Base-by-base conservation (phyloP, 2,329 filamentous ascomycete species). In the Botrytis pseudocinerea region DNA sequence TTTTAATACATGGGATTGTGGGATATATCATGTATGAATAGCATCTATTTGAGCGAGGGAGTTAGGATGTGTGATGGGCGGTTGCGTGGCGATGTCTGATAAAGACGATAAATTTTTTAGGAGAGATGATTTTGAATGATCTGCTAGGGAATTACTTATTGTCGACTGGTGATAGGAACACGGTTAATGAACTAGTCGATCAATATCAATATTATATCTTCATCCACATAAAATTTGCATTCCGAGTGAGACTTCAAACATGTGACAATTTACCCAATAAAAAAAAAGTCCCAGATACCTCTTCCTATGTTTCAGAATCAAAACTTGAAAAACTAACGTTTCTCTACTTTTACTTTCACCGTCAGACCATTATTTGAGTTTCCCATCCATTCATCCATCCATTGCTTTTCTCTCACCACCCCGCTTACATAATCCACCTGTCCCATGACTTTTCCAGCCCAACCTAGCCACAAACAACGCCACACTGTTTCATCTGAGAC, bases 131-230 rank as follows among this genome's bases (percentile, higher is more conserved):
- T 5, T n/a, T 42, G 32, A 35, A 12, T 32, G 25, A 38, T 38
- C n/a, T 12, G 51, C n/a, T 48, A 51, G 20, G 44, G 25, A 48
- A 2, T 38, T 8, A 54, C 12, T 16, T 12, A 22, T 4, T 12
- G 12, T 51, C 63, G 20, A 35, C 44, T 42, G 44, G 44, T 65
- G 44, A 65, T 25, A 48, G 63, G 63, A 16, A 65, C 44, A 65
- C 32, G 44, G 1, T 5, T n/a, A 40, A 63, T 28, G 61, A 44
- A 63, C 40, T 44, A 46, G 25, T 10, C 2, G 16, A 44, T 44
- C 16, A 46, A 22, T 32, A 44, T n/a, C 22, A 40, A 62, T 28
- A 62, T 28, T n/a, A n/a, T 28, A 25, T 42, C 25, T 40, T 60
- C 57, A 35, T 60, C 28, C 28, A 60, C 28, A 35, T 38, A 6